Conservation (phyloP, 2,329 filamentous ascomycete genomes). For the Stenocarpella maydis region DNA sequence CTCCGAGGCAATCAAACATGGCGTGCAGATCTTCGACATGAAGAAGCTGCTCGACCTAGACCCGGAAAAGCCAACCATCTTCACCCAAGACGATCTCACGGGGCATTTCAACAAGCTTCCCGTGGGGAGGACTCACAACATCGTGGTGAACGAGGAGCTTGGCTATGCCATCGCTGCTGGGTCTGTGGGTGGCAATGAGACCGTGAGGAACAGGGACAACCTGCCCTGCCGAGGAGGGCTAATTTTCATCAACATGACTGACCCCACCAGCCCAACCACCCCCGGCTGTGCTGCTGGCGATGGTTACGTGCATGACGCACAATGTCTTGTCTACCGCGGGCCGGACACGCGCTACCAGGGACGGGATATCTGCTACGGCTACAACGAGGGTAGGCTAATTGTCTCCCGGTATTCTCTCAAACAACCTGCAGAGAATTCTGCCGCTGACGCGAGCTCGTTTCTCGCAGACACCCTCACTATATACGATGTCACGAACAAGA, state of each 20-base stretch:
- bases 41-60: constrained; percentile 60
- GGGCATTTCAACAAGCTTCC: constrained; percentile 51
- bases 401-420: too few relatives aligned
- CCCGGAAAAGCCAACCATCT: constrained; percentile 51
- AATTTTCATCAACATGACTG: constrained; percentile 65
- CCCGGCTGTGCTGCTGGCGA: constrained; percentile 62
- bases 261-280: constrained; percentile 60
- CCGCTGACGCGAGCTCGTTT: too few relatives aligned
- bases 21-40: constrained; percentile 71
- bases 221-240: constrained; percentile 56
- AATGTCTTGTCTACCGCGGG: constrained; percentile 63
- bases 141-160: constrained; percentile 54
- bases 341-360: constrained; percentile 55
- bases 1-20: constrained; percentile 56
- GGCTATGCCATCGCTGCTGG: constrained; percentile 55
- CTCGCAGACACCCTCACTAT: constrained; percentile 52
- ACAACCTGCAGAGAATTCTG: too few relatives aligned
- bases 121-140: constrained; percentile 55
- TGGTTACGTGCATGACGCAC: constrained; percentile 68
- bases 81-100: constrained; percentile 53
- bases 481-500: constrained; percentile 61
- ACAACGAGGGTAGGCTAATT: constrained; percentile 20
- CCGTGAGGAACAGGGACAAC: constrained; percentile 40
- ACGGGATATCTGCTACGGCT: constrained; percentile 58
- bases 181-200: constrained; percentile 48